Conservation (phyloP, 257 asterid species). For the Gentiana macrophylla region DNA sequence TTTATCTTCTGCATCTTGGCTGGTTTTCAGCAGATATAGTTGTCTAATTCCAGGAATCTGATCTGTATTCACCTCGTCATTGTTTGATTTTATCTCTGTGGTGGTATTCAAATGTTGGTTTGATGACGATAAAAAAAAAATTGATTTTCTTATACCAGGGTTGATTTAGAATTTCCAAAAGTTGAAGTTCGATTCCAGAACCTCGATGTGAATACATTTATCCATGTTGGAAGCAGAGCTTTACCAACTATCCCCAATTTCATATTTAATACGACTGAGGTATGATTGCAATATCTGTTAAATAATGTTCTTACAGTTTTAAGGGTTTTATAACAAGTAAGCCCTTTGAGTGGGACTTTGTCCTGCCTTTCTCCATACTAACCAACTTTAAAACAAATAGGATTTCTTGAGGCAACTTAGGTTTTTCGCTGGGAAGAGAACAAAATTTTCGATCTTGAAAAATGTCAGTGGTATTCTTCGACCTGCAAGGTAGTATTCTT, state of each 20-base stretch:
- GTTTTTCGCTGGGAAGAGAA: slow-evolving; percentile 50
- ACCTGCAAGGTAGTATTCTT: slow-evolving; percentile 65
- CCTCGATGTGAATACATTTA: slow-evolving; percentile 61
- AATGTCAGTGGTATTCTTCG: slow-evolving; percentile 74
- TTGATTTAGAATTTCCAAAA: slow-evolving; percentile 81
- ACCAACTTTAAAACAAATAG: slow-evolving; percentile 21
- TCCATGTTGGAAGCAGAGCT: slow-evolving; percentile 85
- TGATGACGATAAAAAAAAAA: background rate
- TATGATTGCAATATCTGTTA: slow-evolving; percentile 10
- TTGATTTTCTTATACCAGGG: slow-evolving; percentile 29
- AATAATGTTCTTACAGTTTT: no score
- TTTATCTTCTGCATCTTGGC: no score
- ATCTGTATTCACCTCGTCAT: background rate
- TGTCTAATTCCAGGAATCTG: background rate
- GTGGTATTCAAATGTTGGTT: background rate
- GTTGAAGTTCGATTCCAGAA: slow-evolving; percentile 75
- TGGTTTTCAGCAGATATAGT: no score
- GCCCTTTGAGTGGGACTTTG: no score
- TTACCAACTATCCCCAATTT: slow-evolving; percentile 90
- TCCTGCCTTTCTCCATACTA: background rate
- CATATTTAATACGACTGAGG: slow-evolving; percentile 80
- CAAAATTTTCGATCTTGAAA: slow-evolving; percentile 57
- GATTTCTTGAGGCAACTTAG: slow-evolving; percentile 59
- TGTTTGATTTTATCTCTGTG: background rate
- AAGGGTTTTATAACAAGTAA: no score